A percentile compares a stretch with the other conserved stretches of the same genome.
phyloP scores from a whole-genome alignment of 495 filamentous ascomycete species.

The Penicillium parvum region DNA sequence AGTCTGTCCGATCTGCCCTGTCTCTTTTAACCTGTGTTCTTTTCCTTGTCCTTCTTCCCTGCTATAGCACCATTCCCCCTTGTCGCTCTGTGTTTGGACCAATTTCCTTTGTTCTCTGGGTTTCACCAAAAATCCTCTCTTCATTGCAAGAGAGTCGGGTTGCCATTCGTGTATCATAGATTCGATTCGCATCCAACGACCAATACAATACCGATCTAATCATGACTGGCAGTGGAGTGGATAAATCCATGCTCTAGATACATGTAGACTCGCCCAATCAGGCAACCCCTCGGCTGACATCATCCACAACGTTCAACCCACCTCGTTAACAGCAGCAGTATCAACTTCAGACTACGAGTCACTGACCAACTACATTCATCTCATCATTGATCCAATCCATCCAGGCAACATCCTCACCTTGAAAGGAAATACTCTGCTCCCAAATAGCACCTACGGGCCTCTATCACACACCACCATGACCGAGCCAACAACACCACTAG shows the following conservation, averaged over 20 bases:
- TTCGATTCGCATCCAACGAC: slow-evolving; percentile 30
- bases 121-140: slow-evolving; percentile 21
- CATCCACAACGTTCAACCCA: too few species aligned
- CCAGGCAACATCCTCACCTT: too few species aligned
- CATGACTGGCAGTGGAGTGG: too few species aligned
- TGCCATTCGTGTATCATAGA: slow-evolving; percentile 36
- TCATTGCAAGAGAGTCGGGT: slow-evolving; percentile 19
- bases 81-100: slow-evolving; percentile 20
- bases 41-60: slow-evolving; percentile 13
- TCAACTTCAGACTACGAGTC: too few species aligned
- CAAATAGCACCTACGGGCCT: neutral
- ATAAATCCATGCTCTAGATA: too few species aligned
- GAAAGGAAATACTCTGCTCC: neutral
- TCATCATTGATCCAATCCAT: too few species aligned
- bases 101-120: slow-evolving; percentile 31
- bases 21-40: slow-evolving; percentile 24
- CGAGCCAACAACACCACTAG: slow-evolving; percentile 19
- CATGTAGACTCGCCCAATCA: slow-evolving; percentile 10
- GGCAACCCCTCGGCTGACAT: slow-evolving; percentile 34
- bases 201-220: slow-evolving; percentile 26
- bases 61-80: slow-evolving; percentile 23
- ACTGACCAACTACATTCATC: too few species aligned
- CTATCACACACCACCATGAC: slow-evolving; percentile 9
- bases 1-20: slow-evolving; percentile 22
- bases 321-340: too few species aligned